phyloP scores from a whole-genome alignment of 2,329 filamentous ascomycete genomes.

The Metarhizium brunneum region DNA sequence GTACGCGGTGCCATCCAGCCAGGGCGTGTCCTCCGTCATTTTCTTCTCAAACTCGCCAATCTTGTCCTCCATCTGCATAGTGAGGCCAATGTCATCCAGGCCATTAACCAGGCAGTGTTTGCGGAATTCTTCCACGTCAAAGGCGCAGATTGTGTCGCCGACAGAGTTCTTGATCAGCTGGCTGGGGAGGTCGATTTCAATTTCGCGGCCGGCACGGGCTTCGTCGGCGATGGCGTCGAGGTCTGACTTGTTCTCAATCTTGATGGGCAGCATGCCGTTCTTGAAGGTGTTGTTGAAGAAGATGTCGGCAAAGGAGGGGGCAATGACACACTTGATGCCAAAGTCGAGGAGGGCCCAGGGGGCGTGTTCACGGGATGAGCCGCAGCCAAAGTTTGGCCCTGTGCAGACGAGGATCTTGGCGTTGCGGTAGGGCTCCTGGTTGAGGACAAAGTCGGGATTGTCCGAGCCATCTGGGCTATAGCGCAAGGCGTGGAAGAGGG shows the following conservation, averaged over 20 bases:
- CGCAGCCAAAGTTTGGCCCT: slow-evolving; percentile 91
- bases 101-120: slow-evolving; percentile 93
- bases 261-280: slow-evolving; percentile 93
- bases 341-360: slow-evolving; percentile 97
- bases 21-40: slow-evolving; percentile 71
- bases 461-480: slow-evolving; percentile 66
- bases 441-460: slow-evolving; percentile 78
- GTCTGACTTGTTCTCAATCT: slow-evolving; percentile 56
- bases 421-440: slow-evolving; percentile 75
- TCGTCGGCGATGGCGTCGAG: slow-evolving; percentile 66
- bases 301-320: slow-evolving; percentile 66
- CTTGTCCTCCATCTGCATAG: slow-evolving; percentile 85
- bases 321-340: slow-evolving; percentile 89
- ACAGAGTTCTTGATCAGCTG: slow-evolving; percentile 70
- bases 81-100: slow-evolving; percentile 90
- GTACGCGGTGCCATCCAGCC: slow-evolving; percentile 83
- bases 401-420: slow-evolving; percentile 88
- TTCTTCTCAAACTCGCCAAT: slow-evolving; percentile 75
- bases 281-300: slow-evolving; percentile 99
- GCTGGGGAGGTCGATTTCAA: slow-evolving; percentile 82
- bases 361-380: slow-evolving; percentile 85
- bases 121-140: slow-evolving; percentile 87
- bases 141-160: slow-evolving; percentile 65
- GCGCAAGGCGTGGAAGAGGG: slow-evolving; percentile 79
- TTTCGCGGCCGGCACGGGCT: slow-evolving; percentile 68